A percentile compares a stretch with the other conserved stretches of the same genome.
These are phyloP conservation scores for Crithidia expoeki DNA, from an alignment of 208 protist species.

Conservation along the genomic window DNA sequence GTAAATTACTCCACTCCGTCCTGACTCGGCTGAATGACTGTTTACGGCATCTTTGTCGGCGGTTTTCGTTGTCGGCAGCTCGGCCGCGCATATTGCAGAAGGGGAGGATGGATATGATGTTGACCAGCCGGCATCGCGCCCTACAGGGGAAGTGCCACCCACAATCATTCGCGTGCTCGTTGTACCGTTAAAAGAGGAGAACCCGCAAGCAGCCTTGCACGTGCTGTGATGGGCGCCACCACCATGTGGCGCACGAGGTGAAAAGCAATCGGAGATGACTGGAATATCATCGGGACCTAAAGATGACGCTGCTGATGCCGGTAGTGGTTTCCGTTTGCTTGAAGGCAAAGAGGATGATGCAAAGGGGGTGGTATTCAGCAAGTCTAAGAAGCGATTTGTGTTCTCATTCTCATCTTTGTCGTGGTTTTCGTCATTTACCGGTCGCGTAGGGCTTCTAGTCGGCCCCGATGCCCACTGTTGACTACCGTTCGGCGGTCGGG, in stretches of 20 bases:
- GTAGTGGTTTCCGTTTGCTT: background rate
- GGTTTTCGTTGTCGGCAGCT: background rate
- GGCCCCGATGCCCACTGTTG: background rate
- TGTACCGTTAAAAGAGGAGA: background rate
- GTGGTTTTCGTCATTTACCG: background rate
- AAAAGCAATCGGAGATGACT: no score
- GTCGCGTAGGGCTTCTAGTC: background rate
- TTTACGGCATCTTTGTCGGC: background rate
- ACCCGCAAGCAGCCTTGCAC: no score
- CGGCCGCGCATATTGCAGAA: conserved; percentile 10
- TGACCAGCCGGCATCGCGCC: background rate
- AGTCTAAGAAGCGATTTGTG: background rate
- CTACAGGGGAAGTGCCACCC: background rate
- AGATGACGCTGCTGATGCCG: background rate
- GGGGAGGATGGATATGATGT: background rate
- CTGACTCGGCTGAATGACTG: background rate
- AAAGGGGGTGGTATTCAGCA: conserved; percentile 3
- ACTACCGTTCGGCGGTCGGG: background rate
- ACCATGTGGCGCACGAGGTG: no score
- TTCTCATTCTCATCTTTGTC: background rate
- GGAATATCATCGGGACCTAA: background rate
- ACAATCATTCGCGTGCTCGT: background rate
- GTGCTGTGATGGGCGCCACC: no score
- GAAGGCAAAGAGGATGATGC: background rate
- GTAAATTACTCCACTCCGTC: background rate